Evolutionary conservation across 2,329 filamentous ascomycete species (phyloP), one percentile per base, ranked within the genome.

Genomic region (Arthroderma uncinatum): DNA sequence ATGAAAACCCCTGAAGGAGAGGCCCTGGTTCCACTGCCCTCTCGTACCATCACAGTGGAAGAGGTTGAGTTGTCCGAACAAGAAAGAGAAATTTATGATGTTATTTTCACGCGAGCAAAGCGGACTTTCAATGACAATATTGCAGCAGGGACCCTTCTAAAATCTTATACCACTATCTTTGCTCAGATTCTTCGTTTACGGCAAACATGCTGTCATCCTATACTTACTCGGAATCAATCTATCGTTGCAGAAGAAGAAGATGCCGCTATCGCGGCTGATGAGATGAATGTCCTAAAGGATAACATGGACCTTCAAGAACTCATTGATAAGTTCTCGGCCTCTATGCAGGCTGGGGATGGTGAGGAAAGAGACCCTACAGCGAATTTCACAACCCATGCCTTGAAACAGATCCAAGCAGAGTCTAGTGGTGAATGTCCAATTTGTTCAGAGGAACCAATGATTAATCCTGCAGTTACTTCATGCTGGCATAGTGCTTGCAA

Each of bases 401-500:
- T 98, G 12, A 83, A 86, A 60, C 89, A 97, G 69, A 98, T 98
- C 52, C 87, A 94, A 62, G 87, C 88, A 56, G 92, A 97, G 66
- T 84, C 87, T 0, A 82, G 86, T 59, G 86, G 86, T 60, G 93
- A 98, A 73, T 98, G 93, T 65, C 92, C 93, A 0, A 87, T 98
- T 55, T 98, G 93, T 72, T 83, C 88, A 2, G 92, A 97, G 70
- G 93, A 97, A 69, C 90, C 91, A 2, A 97, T 97, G 90, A 82
- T 89, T 40, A 87, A 96, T 56, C 92, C 95, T 67, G 86, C 87
- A 0, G 93, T 98, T 1, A 97, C 93, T 0, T 89, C 89, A 0
- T 98, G 93, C 72, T 98, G 93, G 90, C 93, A 98, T 71, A 95
- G 89, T 34, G 91, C 93, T 0, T 98, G 93, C 75, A 95, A 93